Base-by-base conservation (phyloP, 805 yeast species). In the Ogataea minuta region DNA sequence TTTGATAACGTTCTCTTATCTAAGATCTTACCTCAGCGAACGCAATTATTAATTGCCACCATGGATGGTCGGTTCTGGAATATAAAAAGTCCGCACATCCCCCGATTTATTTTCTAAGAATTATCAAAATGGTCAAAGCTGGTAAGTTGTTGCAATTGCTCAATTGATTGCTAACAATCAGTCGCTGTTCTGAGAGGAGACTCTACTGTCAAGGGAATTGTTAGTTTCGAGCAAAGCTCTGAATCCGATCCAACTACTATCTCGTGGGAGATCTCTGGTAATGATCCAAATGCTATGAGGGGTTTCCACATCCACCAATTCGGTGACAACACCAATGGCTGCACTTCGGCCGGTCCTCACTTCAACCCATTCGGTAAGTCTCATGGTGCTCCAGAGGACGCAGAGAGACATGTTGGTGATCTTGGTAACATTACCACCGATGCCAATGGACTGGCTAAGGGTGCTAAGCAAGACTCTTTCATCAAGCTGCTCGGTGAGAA, bases 321-420 rank as follows among this genome's bases (percentile, higher is more conserved):
- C 60, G 99, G 99, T 72, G 99, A 93, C 75, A 88, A 87, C 81
- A 88, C 99, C 70, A 93, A 93, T 67, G 99, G 99, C 53, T 93
- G 99, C 74, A 91, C 96, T 45, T 86, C 96, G 52, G 96, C 97
- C 39, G 97, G 97, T 62, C 96, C 96, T 44, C 97, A 90, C 72
- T 89, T 88, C 79, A 83, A 90, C 77, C 96, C 96, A 53, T 84
- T 83, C 64, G 74, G 77, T 47, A 84, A 84, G 74, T 77, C 77
- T 52, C 97, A 89, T 66, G 97, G 97, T 72, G 89, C 90, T 41
- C 96, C 96, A 68, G 78, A 77, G 57, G 95, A 84, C 55, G 80
- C 74, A 50, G 67, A 48, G 46, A 79, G 91, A 72, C 96, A 87
- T 71, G 93, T 83, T 59, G 99, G 99, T 69, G 99, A 93, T 67